Evolutionary conservation across 2,329 filamentous ascomycete species (phyloP).

Genomic region (Pseudocercospora fuligena): DNA sequence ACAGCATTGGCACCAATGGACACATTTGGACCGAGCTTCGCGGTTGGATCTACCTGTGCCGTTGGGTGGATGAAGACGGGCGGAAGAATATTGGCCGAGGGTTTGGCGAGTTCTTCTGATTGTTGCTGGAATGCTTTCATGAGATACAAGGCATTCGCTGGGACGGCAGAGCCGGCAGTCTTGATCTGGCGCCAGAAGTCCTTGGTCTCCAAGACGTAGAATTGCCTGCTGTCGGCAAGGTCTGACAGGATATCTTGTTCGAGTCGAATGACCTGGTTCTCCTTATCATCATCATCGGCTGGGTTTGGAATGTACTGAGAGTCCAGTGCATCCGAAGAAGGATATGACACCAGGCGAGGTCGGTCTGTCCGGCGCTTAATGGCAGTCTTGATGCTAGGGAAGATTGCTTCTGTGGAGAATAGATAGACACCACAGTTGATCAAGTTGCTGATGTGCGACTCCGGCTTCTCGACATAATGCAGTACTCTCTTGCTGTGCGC

Average conservation of each 20-base stretch:
- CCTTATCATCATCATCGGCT: conserved; percentile 74
- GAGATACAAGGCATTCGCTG: conserved; percentile 94
- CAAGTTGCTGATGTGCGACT: conserved; percentile 94
- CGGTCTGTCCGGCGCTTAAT: conserved; percentile 95
- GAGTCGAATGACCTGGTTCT: conserved; percentile 86
- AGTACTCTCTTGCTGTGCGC: conserved; percentile 91
- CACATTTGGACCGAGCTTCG: conserved; percentile 96
- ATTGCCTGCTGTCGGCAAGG: conserved; percentile 94
- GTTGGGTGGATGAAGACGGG: conserved; percentile 96
- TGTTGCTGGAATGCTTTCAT: conserved; percentile 87
- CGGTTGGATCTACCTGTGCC: conserved; percentile 87
- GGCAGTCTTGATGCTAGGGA: conserved; percentile 89
- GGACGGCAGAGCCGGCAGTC: conserved; percentile 94
- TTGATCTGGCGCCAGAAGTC: conserved; percentile 99
- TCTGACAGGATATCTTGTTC: conserved; percentile 97
- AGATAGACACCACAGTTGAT: conserved; percentile 99
- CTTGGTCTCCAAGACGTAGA: conserved; percentile 97
- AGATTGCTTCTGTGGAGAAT: conserved; percentile 93
- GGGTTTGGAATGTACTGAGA: conserved; percentile 61
- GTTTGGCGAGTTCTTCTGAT: conserved; percentile 78
- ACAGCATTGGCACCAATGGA: conserved; percentile 88
- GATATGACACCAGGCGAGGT: conserved; percentile 90
- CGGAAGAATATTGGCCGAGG: conserved; percentile 84
- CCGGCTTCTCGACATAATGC: conserved; percentile 99
- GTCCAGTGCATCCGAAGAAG: conserved; percentile 91